Evolutionary conservation across 2,329 filamentous ascomycete genomes (phyloP), one percentile per base, ranked within the genome.

Genomic region (Exophiala bonariae): DNA sequence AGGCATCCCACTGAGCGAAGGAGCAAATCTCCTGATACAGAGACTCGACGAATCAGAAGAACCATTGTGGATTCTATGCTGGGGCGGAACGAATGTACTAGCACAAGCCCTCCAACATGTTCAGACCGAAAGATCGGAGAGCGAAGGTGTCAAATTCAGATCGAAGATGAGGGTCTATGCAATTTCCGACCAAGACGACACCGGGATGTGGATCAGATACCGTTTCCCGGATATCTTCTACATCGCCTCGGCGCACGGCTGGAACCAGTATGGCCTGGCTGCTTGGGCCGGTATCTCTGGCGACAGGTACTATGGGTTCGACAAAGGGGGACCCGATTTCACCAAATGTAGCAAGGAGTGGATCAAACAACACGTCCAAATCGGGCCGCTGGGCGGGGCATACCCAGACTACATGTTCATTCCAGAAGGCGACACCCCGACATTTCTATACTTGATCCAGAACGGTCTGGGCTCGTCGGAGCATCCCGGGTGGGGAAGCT

Each of bases 121-220:
- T 32, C 63, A 66, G 20, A 49, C 58, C 13, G 60, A 59, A 13
- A 56, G 50, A 54, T 49, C 62, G 34, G 49, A 58, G 11, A 32
- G 52, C 0, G 67, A 74, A 1, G 61, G 69, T 1, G 60, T 63
- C 0, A 48, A 45, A 0, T 63, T 79, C 17, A 61, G 67, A 2
- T 54, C 63, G 3, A 74, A 72, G 51, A 59, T 80, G 3, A 66
- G 76, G 10, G 68, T 80, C 7, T 80, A 80, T 59, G 64, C 78
- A 28, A 81, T 82, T 44, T 80, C 77, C 5, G 80, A 82, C 52
- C 79, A 82, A 54, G 79, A 82, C 50, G 74, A 83, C 50, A 74
- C 75, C 0, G 78, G 77, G 0, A 62, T 71, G 1, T 82, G 78
- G 79, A 76, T 83, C 28, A 73, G 79, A 13, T 63, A 67, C 36